phyloP scores from a whole-genome alignment of 306 rosid genomes.

The Dalbergia cultrata region DNA sequence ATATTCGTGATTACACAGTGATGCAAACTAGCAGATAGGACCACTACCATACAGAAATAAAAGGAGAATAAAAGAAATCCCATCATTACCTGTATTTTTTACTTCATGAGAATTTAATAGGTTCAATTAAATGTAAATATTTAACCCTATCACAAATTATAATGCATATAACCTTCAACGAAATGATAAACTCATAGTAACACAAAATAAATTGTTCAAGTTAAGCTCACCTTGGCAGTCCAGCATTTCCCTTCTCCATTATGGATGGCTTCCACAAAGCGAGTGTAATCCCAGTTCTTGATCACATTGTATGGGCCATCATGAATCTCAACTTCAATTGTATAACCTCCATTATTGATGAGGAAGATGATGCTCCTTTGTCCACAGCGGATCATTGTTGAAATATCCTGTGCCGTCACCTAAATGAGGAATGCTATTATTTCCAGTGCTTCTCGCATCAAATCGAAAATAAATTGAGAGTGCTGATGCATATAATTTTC shows the following conservation, averaged over 20 bases:
- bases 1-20: too few relatives aligned
- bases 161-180: not conserved
- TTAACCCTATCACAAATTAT: not conserved
- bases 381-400: conserved; percentile 85
- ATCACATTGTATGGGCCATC: conserved; percentile 96
- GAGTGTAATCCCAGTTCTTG: conserved; percentile 91
- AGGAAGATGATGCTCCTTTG: conserved; percentile 84
- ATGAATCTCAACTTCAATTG: conserved; percentile 93
- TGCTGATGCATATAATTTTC: conserved; percentile 14
- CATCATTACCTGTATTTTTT: too few relatives aligned
- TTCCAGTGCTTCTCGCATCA: not conserved
- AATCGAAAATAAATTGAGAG: conserved; percentile 12
- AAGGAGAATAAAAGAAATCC: too few relatives aligned
- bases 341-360: conserved; percentile 88
- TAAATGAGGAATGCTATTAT: conserved; percentile 41
- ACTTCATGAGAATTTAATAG: not conserved
- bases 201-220: not conserved
- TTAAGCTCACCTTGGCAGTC: conserved; percentile 77
- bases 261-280: conserved; percentile 82
- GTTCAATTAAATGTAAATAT: not conserved
- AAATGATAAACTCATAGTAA: not conserved
- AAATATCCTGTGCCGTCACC: conserved; percentile 95
- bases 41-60: too few relatives aligned
- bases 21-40: too few relatives aligned
- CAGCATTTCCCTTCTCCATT: conserved; percentile 93